Evolutionary conservation across 2,329 filamentous ascomycete species (phyloP).

Genomic region (Neofusicoccum sp.): DNA sequence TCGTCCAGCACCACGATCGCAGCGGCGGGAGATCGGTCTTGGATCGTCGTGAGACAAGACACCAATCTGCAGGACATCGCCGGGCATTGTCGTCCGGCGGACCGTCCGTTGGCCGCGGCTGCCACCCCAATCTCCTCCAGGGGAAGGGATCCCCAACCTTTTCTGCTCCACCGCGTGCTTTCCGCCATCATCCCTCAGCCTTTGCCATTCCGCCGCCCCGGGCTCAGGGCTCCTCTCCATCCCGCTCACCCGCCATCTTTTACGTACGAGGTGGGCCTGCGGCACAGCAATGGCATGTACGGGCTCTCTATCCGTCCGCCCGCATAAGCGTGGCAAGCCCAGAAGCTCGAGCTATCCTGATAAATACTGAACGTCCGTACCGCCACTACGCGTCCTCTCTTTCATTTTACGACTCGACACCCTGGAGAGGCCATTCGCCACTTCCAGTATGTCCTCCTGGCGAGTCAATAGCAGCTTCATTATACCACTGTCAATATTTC

Average conservation of each 20-base stretch:
- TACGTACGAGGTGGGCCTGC: not conserved
- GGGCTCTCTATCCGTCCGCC: too few relatives aligned
- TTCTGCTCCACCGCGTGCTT: not conserved
- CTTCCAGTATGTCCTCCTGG: not conserved
- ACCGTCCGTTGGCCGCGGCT: too few relatives aligned
- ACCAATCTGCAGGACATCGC: not conserved
- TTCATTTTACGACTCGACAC: not conserved
- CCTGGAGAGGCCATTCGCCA: not conserved
- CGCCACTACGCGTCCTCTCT: not conserved
- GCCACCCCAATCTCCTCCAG: not conserved
- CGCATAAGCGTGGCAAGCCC: not conserved
- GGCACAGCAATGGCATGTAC: too few relatives aligned
- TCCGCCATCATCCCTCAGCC: not conserved
- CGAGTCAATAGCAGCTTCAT: not conserved
- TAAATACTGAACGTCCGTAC: not conserved
- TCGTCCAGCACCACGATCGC: not conserved
- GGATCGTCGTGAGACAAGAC: not conserved
- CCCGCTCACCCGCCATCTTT: not conserved
- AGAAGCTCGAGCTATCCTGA: not conserved
- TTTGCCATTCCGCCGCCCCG: not conserved
- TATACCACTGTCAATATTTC: not conserved
- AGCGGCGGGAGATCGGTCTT: constrained; percentile 1
- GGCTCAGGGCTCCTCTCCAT: not conserved
- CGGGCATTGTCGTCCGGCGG: too few relatives aligned
- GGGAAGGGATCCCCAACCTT: not conserved